Evolutionary conservation across 2,329 filamentous ascomycete genomes (phyloP), one percentile per base, ranked within the genome.

Genomic region (Colletotrichum trifolii): DNA sequence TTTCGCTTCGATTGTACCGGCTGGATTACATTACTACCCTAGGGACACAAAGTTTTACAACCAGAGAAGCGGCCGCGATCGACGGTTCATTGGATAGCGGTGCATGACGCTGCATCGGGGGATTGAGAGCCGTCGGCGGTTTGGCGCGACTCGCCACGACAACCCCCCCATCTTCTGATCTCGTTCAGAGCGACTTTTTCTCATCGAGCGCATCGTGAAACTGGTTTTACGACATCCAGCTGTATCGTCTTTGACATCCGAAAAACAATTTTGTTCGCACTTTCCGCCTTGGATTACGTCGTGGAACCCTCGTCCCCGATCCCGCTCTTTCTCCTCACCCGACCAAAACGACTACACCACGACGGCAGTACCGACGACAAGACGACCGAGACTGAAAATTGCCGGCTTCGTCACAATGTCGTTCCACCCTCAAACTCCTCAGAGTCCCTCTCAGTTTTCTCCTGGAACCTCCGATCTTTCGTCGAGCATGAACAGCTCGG

Each of bases 341-440:
- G 76, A 73, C 77, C 74, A 71, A 72, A 73, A 77, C 79, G 83
- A 77, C 25, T 25, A 25, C 4, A 25, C 77, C 25, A 45, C 56
- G 36, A 33, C 48, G 50, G 60, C 64, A 47, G 43, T 36, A 58
- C 53, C 50, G 39, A 68, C 68, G 68, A 64, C 60, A 39, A 43
- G 60, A 66, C 36, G 42, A 63, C 8, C 40, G 58, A 62, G 52
- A 12, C 45, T 66, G 59, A 60, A 66, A 68, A 72, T 68, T 72
- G 68, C 67, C 70, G 67, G 71, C 71, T 75, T 71, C 72, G 75
- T 77, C 80, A 85, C 77, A 77, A 89, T 89, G 87, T 87, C 86
- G 79, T 88, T 86, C 82, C 87, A 89, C 76, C 87, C 87, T 71
- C 87, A 87, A 73, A 90, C 87, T 71, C 88, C 88, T 75, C 87